Percentiles rank a stretch among this genome's conserved stretches.
These are phyloP conservation scores for Strobilomyces echinocephalus DNA, from an alignment of 768 basidiomycete genomes.

Conservation along the genomic window DNA sequence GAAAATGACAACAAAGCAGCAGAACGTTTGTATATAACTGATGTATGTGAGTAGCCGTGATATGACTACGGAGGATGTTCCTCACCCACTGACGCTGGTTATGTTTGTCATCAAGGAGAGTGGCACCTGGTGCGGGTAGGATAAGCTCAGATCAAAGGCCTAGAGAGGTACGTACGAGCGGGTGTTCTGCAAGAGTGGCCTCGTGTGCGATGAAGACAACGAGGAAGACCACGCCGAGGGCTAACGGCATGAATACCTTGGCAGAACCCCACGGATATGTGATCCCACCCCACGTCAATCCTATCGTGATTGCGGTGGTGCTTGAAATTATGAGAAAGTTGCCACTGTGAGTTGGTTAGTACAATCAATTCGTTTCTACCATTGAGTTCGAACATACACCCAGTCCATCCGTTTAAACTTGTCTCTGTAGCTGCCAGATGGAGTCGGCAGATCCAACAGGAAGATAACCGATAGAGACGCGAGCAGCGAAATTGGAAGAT, in stretches of 20 bases:
- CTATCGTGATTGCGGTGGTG: conserved; percentile 35
- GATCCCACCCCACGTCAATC: conserved; percentile 46
- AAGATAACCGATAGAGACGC: conserved; percentile 21
- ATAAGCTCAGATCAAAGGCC: neutral
- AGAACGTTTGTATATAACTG: neutral
- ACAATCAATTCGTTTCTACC: neutral
- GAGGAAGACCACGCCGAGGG: conserved; percentile 39
- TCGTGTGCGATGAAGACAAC: conserved; percentile 41
- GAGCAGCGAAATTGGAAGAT: conserved; percentile 27
- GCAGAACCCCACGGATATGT: conserved; percentile 39
- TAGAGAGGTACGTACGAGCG: conserved; percentile 23
- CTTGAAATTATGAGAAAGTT: conserved; percentile 29
- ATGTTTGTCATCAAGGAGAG: conserved; percentile 24
- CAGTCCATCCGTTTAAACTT: conserved; percentile 40
- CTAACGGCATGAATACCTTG: conserved; percentile 38
- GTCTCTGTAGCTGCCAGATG: conserved; percentile 27
- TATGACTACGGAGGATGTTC: neutral
- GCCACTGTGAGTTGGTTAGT: neutral
- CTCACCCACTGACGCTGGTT: conserved; percentile 28
- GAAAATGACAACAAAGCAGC: neutral
- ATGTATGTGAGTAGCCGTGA: neutral
- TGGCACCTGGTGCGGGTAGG: neutral
- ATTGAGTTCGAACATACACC: conserved; percentile 29
- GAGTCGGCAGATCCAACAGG: conserved; percentile 33
- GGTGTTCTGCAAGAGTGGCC: conserved; percentile 21